Evolutionary conservation across 2,329 filamentous ascomycete species (phyloP), one percentile per base, ranked within the genome.

Genomic region (Penicillium sp.): DNA sequence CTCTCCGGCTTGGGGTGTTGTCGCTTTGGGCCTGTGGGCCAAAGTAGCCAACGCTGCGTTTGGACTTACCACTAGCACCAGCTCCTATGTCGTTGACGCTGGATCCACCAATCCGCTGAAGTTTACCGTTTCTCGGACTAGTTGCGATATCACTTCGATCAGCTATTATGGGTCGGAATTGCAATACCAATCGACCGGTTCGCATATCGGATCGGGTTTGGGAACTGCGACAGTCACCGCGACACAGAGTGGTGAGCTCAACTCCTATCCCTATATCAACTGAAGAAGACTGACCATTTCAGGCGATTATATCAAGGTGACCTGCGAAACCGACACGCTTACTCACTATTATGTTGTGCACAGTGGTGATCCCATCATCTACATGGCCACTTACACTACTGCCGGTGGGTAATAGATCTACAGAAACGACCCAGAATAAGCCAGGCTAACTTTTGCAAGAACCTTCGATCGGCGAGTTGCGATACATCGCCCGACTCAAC

Each of bases 121-220:
- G 33, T 80, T 84, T 59, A 79, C 78, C 3, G 77, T 85, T 46
- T 79, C 73, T 59, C 74, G 78, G 43, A 75, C 74, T 14, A 86
- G 74, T 66, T 87, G 85, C 60, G 86, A 87, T 61, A 84, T 88
- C 67, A 86, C 79, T 13, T 87, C 84, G 0, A 83, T 88, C 67
- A 79, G 80, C 50, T 87, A 80, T 65, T 80, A 82, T 21, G 81
- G 83, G 55, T 77, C 78, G 39, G 83, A 88, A 66, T 77, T 85
- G 7, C 86, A 88, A 68, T 82, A 83, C 60, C 58, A 71, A 6
- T 68, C 70, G 43, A 77, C 77, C 42, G 77, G 76, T 21, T 81
- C 80, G n/a, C 84, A 87, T 51, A 82, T 87, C 53, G 75, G 75
- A 23, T 86, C 83, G 14, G 84, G 84, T 9, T 76, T 87, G 1